Conservation (phyloP, 2,329 filamentous ascomycete species). For the Fusarium sp. region DNA sequence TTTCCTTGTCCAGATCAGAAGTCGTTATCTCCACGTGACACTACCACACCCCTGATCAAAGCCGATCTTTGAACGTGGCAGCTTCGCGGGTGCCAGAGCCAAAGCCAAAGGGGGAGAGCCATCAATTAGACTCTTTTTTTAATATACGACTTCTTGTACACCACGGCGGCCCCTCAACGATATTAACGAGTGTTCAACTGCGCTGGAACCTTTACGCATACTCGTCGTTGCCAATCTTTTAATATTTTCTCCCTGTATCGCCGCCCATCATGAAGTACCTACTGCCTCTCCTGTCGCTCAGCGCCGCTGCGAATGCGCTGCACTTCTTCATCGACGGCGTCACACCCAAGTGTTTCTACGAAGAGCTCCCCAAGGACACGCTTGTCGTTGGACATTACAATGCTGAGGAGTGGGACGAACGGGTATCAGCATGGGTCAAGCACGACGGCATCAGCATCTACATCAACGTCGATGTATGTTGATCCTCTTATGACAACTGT, state of each 20-base stretch:
- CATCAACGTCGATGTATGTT: conserved; percentile 84
- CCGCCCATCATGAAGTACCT: conserved; percentile 63
- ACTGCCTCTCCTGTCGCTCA: conserved; percentile 72
- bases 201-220: conserved; percentile 12
- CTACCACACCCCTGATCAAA: conserved; percentile 43
- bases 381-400: conserved; percentile 93
- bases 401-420: conserved; percentile 83
- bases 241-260: neutral
- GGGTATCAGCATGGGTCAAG: conserved; percentile 71
- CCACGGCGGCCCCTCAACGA: conserved; percentile 17
- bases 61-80: conserved; percentile 62
- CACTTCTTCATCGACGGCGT: conserved; percentile 95
- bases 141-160: conserved; percentile 10
- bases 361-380: conserved; percentile 97
- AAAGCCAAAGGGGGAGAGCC: conserved; percentile 31
- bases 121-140: conserved; percentile 20
- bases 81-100: conserved; percentile 48
- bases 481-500: conserved; percentile 6
- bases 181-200: conserved; percentile 29
- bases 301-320: conserved; percentile 76
- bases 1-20: neutral
- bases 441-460: conserved; percentile 82
- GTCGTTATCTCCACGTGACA: conserved; percentile 49
- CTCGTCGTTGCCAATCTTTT: neutral
- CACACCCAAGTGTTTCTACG: conserved; percentile 93